A percentile compares a stretch with the other conserved stretches of the same genome.
Evolutionary conservation across 2,329 filamentous ascomycete genomes (phyloP).

Genomic region (Pseudofabraea citricarpa): DNA sequence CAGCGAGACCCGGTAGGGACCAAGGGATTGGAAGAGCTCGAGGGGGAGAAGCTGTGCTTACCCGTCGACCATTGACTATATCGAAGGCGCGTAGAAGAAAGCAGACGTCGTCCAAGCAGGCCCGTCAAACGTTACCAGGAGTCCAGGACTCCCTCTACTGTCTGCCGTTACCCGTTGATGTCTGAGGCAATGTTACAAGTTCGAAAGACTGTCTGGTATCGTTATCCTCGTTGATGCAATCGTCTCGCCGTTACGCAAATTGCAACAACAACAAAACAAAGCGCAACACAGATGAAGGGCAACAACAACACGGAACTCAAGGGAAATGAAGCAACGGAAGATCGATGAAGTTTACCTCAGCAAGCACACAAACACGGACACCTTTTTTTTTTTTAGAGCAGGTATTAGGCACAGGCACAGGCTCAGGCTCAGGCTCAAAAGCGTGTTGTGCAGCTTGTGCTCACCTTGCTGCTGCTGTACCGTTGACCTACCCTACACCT

Average conservation of each 20-base stretch:
- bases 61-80: neutral
- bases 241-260: too few relatives aligned
- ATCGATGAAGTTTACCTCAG: neutral
- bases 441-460: neutral
- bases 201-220: neutral
- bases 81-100: neutral
- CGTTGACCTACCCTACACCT: too few relatives aligned
- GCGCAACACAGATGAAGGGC: neutral
- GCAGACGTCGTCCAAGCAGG: neutral
- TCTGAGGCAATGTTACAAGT: neutral
- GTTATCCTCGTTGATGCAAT: neutral
- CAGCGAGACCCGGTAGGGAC: neutral
- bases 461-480: neutral
- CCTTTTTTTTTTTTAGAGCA: neutral
- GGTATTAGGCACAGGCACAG: too few relatives aligned
- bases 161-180: neutral
- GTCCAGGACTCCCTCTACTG: too few relatives aligned
- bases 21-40: neutral
- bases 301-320: neutral
- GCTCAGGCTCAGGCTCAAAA: neutral
- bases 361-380: too few relatives aligned
- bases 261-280: neutral
- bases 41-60: neutral
- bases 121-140: too few relatives aligned
- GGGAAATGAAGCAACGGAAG: neutral